These are phyloP conservation scores for Ramalina peruviana DNA, from an alignment of 495 filamentous ascomycete species.

Conservation along the genomic window DNA sequence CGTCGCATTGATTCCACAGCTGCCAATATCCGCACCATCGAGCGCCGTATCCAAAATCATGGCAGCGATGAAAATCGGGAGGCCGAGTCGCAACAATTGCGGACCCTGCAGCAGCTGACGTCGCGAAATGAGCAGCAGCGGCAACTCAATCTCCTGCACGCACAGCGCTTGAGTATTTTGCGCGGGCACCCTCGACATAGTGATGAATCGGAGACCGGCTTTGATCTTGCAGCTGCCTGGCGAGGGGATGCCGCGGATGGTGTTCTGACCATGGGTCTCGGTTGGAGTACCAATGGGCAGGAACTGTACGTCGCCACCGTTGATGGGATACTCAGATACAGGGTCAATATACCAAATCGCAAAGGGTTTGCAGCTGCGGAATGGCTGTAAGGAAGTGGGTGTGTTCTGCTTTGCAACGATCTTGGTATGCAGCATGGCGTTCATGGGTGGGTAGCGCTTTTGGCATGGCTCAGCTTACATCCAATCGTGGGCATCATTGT, in stretches of 20 bases:
- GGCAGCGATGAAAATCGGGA: too few relatives aligned
- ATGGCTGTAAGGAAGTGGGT: constrained; percentile 28
- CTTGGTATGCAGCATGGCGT: background rate
- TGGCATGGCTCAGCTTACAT: too few relatives aligned
- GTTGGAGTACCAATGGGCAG: constrained; percentile 57
- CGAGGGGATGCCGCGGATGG: constrained; percentile 23
- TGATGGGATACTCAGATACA: constrained; percentile 58
- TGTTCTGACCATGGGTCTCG: constrained; percentile 47
- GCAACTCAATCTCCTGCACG: background rate
- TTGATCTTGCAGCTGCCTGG: background rate
- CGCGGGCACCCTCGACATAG: background rate
- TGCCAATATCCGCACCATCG: background rate
- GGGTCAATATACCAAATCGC: constrained; percentile 49
- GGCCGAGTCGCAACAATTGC: background rate
- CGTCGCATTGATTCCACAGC: background rate
- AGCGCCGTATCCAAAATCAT: background rate
- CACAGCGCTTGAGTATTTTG: constrained; percentile 3
- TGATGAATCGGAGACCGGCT: constrained; percentile 3
- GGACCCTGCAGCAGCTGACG: background rate
- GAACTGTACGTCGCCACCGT: constrained; percentile 43
- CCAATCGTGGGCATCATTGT: too few relatives aligned
- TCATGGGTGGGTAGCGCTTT: background rate
- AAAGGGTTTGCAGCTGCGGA: constrained; percentile 49
- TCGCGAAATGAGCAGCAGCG: constrained; percentile 4
- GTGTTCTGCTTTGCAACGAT: background rate